phyloP scores from a whole-genome alignment of 2,329 filamentous ascomycete genomes.

The Pseudonectria foliicola region DNA sequence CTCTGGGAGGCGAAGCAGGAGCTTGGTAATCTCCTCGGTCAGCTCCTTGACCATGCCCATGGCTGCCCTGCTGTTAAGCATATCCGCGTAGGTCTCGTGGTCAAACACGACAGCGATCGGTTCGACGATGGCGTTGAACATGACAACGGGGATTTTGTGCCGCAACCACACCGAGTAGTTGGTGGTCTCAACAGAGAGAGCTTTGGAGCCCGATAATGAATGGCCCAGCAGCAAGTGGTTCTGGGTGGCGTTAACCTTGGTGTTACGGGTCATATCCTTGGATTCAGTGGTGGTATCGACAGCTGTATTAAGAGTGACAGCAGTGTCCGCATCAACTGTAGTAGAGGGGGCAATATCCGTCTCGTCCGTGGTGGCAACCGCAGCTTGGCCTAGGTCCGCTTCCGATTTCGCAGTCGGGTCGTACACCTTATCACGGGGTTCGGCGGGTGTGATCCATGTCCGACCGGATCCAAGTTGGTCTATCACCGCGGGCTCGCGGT shows the following conservation, averaged over 20 bases:
- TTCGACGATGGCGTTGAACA: conserved; percentile 70
- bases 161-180: conserved; percentile 47
- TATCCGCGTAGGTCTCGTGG: conserved; percentile 57
- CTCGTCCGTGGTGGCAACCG: background rate
- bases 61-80: conserved; percentile 61
- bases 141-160: conserved; percentile 71
- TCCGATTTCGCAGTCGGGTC: background rate
- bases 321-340: no score
- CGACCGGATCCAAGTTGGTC: conserved; percentile 29
- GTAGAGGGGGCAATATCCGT: no score
- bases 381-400: background rate
- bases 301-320: no score
- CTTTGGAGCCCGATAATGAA: no score
- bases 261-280: no score
- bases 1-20: conserved; percentile 71
- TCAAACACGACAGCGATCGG: conserved; percentile 75
- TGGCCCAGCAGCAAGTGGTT: no score
- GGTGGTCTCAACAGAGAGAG: conserved; percentile 16
- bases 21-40: conserved; percentile 63
- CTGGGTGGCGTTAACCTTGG: background rate
- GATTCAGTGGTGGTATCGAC: no score
- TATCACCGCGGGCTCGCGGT: conserved; percentile 18
- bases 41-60: conserved; percentile 62
- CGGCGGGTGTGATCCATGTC: conserved; percentile 22
- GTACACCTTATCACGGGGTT: conserved; percentile 2